Percentiles rank a stretch among this genome's conserved stretches.
Evolutionary conservation across 768 basidiomycete genomes (phyloP).

Genomic region (Phaeolepiota aurea): DNA sequence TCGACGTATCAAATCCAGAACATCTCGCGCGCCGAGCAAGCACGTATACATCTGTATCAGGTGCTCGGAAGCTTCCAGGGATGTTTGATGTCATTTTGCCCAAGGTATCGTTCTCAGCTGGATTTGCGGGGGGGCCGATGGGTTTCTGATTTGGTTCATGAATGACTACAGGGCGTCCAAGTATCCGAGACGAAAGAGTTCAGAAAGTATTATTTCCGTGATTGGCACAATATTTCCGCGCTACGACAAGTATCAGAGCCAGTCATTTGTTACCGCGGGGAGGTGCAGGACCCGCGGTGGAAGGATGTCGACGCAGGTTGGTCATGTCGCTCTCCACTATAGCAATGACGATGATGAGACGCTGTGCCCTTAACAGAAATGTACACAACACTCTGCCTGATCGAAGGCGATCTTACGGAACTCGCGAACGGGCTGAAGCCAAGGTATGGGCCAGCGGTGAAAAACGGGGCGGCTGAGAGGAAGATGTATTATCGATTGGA

Average conservation of each 20-base stretch:
- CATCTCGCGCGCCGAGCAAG: conserved; percentile 25
- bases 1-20: conserved; percentile 24
- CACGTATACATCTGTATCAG: conserved; percentile 25
- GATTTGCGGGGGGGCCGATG: too few species aligned
- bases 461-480: conserved; percentile 15
- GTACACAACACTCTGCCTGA: neutral
- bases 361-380: neutral
- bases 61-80: conserved; percentile 27
- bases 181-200: conserved; percentile 39
- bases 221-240: conserved; percentile 8
- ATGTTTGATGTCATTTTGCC: conserved; percentile 34
- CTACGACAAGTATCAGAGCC: conserved; percentile 12
- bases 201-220: conserved; percentile 23
- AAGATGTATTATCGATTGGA: conserved; percentile 9
- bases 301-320: conserved; percentile 19
- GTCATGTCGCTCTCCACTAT: conserved; percentile 5
- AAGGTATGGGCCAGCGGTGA: neutral
- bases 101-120: conserved; percentile 18
- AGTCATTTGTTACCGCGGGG: conserved; percentile 19
- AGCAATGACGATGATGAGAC: neutral
- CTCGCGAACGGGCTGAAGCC: neutral
- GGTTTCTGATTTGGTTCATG: too few species aligned
- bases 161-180: conserved; percentile 28
- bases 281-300: conserved; percentile 15
- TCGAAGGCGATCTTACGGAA: conserved; percentile 1